These are phyloP conservation scores for Suillus fuscotomentosus DNA, from an alignment of 768 basidiomycete genomes.

Conservation along the genomic window DNA sequence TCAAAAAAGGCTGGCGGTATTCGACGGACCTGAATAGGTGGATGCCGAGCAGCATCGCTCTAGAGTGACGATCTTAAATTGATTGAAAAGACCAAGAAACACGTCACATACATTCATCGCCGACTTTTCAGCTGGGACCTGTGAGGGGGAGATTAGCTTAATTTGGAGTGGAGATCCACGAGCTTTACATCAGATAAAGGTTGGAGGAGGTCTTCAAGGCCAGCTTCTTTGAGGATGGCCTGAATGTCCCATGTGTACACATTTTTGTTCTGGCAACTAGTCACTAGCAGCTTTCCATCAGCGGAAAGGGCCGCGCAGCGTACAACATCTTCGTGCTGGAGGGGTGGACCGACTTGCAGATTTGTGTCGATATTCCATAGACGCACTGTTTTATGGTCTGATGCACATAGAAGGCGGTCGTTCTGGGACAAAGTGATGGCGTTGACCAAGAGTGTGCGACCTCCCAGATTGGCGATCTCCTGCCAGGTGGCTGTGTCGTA, in stretches of 20 bases:
- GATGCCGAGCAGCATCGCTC: too few species aligned
- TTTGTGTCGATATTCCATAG: not conserved
- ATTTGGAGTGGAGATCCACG: too few species aligned
- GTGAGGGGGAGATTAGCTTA: too few species aligned
- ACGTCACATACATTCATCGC: too few species aligned
- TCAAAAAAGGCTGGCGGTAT: too few species aligned
- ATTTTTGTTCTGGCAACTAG: not conserved
- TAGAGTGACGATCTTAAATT: too few species aligned
- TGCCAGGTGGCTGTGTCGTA: not conserved
- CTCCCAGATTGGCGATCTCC: not conserved
- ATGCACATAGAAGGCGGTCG: not conserved
- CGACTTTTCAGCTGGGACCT: too few species aligned
- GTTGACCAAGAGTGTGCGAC: not conserved
- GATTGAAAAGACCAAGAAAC: too few species aligned
- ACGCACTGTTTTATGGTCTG: not conserved
- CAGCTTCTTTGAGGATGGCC: not conserved
- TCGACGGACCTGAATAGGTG: too few species aligned
- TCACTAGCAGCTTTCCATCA: not conserved
- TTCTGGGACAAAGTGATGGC: not conserved
- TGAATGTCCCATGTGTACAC: not conserved
- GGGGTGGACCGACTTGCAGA: not conserved
- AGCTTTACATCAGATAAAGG: too few species aligned
- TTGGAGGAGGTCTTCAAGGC: not conserved
- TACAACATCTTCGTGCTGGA: not conserved
- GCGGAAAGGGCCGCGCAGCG: not conserved